These are phyloP conservation scores for Keithomyces neogunnii DNA, from an alignment of 2,329 filamentous ascomycete genomes.

Conservation along the genomic window DNA sequence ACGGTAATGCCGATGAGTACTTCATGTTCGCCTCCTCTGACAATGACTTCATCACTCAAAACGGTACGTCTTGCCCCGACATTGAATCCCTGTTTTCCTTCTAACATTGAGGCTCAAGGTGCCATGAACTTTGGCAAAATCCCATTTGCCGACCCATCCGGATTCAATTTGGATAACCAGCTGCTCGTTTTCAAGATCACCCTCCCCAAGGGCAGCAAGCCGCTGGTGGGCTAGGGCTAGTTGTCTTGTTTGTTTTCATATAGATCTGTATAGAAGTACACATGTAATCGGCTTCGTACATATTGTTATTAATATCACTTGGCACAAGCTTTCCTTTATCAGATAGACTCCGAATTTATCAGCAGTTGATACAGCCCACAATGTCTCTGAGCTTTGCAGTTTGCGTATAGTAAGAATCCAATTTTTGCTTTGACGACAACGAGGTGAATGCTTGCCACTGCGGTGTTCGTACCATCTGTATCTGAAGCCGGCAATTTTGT, in stretches of 20 bases:
- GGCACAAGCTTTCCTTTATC: too few relatives aligned
- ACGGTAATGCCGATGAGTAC: conserved; percentile 46
- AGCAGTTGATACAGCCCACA: too few relatives aligned
- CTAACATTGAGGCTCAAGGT: conserved; percentile 21
- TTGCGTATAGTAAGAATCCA: too few relatives aligned
- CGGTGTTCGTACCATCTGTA: too few relatives aligned
- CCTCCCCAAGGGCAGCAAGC: conserved; percentile 19
- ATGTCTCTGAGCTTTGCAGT: too few relatives aligned
- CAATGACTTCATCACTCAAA: conserved; percentile 68
- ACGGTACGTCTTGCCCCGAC: conserved; percentile 32
- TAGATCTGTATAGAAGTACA: background rate
- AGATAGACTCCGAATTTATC: too few relatives aligned
- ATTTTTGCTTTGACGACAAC: too few relatives aligned
- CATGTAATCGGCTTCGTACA: background rate
- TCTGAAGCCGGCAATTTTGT: too few relatives aligned
- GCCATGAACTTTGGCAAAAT: conserved; percentile 48
- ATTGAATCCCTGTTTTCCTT: background rate
- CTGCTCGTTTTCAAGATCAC: conserved; percentile 53
- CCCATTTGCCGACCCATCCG: conserved; percentile 46
- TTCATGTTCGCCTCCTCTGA: conserved; percentile 61
- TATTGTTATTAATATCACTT: too few relatives aligned
- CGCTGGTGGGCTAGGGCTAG: conserved; percentile 9
- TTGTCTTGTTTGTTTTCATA: background rate
- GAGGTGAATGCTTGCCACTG: too few relatives aligned
- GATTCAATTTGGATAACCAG: conserved; percentile 53